These are phyloP conservation scores for Hypoxylon sp. DNA, from an alignment of 2,329 filamentous ascomycete genomes.

Conservation along the genomic window DNA sequence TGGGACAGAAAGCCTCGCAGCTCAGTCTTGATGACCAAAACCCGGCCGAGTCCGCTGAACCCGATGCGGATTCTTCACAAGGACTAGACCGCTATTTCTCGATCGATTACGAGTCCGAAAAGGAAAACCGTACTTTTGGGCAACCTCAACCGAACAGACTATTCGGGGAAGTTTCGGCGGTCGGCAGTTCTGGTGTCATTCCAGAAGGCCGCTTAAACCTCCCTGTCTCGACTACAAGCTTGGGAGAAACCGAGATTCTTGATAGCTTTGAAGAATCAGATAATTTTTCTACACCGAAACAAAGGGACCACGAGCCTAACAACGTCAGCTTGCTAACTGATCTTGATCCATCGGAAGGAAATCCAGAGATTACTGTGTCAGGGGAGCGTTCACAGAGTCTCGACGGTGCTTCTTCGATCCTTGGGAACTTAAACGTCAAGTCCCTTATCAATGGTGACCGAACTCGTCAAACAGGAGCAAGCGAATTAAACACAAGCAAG, in stretches of 20 bases:
- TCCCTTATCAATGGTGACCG: slow-evolving; percentile 52
- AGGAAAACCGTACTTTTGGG: slow-evolving; percentile 81
- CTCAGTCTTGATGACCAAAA: slow-evolving; percentile 71
- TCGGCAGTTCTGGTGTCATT: slow-evolving; percentile 68
- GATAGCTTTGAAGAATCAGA: slow-evolving; percentile 65
- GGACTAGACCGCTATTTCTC: slow-evolving; percentile 60
- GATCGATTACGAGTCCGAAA: slow-evolving; percentile 79
- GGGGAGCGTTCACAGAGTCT: slow-evolving; percentile 67
- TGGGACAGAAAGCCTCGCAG: slow-evolving; percentile 73
- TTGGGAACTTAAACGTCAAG: slow-evolving; percentile 62
- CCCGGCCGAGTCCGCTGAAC: slow-evolving; percentile 48
- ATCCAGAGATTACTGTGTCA: slow-evolving; percentile 51
- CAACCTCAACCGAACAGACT: slow-evolving; percentile 61
- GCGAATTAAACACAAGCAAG: slow-evolving; percentile 67
- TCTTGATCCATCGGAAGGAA: slow-evolving; percentile 39
- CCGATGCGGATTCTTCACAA: slow-evolving; percentile 48
- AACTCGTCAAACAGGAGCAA: slow-evolving; percentile 45
- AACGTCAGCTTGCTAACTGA: slow-evolving; percentile 26
- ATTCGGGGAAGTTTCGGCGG: slow-evolving; percentile 71
- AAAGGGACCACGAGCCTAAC: slow-evolving; percentile 50
- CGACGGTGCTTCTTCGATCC: slow-evolving; percentile 64
- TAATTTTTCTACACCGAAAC: slow-evolving; percentile 55
- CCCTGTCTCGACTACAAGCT: slow-evolving; percentile 55
- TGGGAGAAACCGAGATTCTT: slow-evolving; percentile 58
- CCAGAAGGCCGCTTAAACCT: slow-evolving; percentile 65